Base-by-base conservation (phyloP, 1,139 yeast species). In the Diutina scorzettiae region DNA sequence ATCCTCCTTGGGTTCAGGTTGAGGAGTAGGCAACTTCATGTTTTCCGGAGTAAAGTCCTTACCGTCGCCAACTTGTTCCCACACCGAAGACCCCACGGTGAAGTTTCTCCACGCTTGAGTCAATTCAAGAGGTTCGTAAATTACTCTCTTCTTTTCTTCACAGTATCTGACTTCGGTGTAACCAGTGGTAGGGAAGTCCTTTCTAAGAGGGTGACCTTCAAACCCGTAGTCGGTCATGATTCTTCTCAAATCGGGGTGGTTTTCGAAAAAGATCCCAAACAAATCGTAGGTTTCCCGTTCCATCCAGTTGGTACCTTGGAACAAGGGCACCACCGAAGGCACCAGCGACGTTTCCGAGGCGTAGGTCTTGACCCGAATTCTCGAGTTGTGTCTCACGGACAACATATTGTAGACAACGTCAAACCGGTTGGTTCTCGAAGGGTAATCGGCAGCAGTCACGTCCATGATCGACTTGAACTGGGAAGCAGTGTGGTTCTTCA, bases 51-150 rank as follows among this genome's bases (percentile, higher is more conserved):
- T 76, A 52, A 72, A 77, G 59, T 85, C 95, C 51, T 76, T 71
- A 56, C 95, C 95, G 40, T 80, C 83, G 47, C 95, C 95, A 52
- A 83, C 91, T 53, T 83, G 95, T 62, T 85, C 95, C 94, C 95
- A 85, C 44, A 81, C 86, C 34, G 93, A 78, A 21, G 91, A 77
- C 42, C 95, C 95, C 44, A 83, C 94, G 32, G 85, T 70, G 64
- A 85, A 85, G 68, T 84, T 81, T 71, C 95, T 78, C 76, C 86
- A 85, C 24, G 95, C 95, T 66, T 84, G 95, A 37, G 94, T 81
- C 60, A 84, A 72, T 66, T 85, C 95, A 56, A 85, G 72, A 42
- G 95, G 95, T 64, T 84, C 95, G 58, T 85, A 85, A 28, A 85
- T 85, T 45, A 85, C 80, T 58, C 95, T 76, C 71, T 84, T 80